These are phyloP conservation scores for Chamaecyparis obtusa DNA, from an alignment of 75 land plant genomes.

Conservation along the genomic window DNA sequence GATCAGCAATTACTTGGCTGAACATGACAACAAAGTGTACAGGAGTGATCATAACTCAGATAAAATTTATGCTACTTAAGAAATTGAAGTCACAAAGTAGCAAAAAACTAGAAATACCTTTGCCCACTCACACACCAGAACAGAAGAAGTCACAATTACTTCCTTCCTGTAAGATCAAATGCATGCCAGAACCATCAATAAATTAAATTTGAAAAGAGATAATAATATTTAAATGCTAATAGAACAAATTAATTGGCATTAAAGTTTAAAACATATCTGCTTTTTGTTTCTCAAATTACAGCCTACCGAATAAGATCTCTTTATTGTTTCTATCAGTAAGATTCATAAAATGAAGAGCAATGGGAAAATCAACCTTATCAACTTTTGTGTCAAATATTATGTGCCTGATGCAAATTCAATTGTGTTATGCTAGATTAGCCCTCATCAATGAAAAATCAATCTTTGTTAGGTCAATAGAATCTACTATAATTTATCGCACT, in stretches of 20 bases:
- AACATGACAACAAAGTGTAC: not conserved
- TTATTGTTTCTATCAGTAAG: not conserved
- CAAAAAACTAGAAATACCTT: slow-evolving; percentile 61
- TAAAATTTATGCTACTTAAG: not conserved
- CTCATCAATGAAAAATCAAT: not conserved
- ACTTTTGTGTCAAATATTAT: not conserved
- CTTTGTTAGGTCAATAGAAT: not conserved
- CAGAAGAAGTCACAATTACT: slow-evolving; percentile 92
- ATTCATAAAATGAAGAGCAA: not conserved
- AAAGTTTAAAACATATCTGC: not conserved
- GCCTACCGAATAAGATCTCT: not conserved
- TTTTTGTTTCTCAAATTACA: not conserved
- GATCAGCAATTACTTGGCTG: not conserved
- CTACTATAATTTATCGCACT: not conserved
- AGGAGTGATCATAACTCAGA: slow-evolving; percentile 10
- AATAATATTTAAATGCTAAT: not conserved
- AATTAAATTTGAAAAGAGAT: slow-evolving; percentile 9
- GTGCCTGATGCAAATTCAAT: slow-evolving; percentile 1
- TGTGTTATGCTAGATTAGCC: not conserved
- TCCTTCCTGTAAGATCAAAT: slow-evolving; percentile 51
- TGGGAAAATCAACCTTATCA: not conserved
- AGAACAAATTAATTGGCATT: not conserved
- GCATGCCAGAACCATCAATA: slow-evolving; percentile 4
- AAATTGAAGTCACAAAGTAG: slow-evolving; percentile 1
- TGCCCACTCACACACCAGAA: slow-evolving; percentile 80